Evolutionary conservation across 1,284 basidiomycete species (phyloP).

Genomic region (Rhizoctonia solani): DNA sequence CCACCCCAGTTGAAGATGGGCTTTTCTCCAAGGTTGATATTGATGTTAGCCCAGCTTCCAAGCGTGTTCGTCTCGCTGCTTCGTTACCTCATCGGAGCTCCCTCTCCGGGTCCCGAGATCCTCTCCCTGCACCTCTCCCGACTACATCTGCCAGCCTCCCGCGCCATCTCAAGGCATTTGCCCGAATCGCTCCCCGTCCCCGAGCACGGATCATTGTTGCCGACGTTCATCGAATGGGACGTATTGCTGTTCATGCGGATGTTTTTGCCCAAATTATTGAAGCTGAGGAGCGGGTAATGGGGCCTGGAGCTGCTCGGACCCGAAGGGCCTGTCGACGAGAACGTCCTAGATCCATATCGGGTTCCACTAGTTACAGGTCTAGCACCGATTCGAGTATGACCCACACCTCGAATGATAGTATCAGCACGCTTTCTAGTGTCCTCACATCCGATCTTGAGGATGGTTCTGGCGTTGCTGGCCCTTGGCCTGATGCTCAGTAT

Average conservation of each 20-base stretch:
- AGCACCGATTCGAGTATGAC: background rate
- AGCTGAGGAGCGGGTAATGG: constrained; percentile 29
- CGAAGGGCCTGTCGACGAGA: constrained; percentile 33
- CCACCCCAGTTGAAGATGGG: background rate
- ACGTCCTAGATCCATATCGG: constrained; percentile 28
- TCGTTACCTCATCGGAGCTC: background rate
- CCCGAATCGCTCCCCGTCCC: constrained; percentile 14
- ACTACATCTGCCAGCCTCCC: constrained; percentile 26
- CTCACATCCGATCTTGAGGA: background rate
- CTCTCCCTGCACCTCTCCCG: constrained; percentile 14
- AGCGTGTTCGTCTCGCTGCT: constrained; percentile 25
- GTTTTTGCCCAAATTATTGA: constrained; percentile 34
- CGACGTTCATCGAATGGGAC: constrained; percentile 38
- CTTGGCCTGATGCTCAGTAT: constrained; percentile 37
- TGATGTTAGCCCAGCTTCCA: constrained; percentile 1
- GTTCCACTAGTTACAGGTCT: background rate
- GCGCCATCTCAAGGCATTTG: constrained; percentile 22
- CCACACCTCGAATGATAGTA: background rate
- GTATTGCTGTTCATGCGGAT: constrained; percentile 38
- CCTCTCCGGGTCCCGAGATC: background rate
- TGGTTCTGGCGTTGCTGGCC: constrained; percentile 13
- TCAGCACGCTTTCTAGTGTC: background rate
- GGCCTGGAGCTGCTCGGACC: constrained; percentile 29
- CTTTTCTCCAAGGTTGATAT: constrained; percentile 11
- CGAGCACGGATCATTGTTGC: constrained; percentile 34